Percentiles rank a stretch among this genome's conserved stretches.
Conservation (phyloP, 306 rosid species). For the Lathyrus aphaca region DNA sequence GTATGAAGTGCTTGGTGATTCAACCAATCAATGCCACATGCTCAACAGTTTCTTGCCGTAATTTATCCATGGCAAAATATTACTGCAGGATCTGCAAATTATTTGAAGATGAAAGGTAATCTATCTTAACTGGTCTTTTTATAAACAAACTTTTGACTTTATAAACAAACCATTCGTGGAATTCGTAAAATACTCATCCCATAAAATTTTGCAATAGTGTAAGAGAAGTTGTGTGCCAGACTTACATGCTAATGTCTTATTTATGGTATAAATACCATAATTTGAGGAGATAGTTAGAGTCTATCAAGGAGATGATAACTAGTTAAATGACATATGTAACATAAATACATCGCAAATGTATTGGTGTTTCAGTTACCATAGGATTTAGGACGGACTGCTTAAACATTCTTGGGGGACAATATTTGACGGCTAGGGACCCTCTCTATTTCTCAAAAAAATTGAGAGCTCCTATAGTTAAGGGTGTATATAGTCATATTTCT, state of each 20-base stretch:
- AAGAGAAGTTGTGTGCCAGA: slow-evolving; percentile 5
- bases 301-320: slow-evolving; percentile 14
- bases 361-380: not conserved
- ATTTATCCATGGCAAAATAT: slow-evolving; percentile 84
- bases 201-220: slow-evolving; percentile 6
- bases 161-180: slow-evolving; percentile 5
- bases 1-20: slow-evolving; percentile 87
- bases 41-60: slow-evolving; percentile 67
- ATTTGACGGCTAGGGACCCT: slow-evolving; percentile 9
- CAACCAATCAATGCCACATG: slow-evolving; percentile 75
- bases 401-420: not conserved
- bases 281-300: slow-evolving; percentile 21
- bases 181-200: slow-evolving; percentile 16
- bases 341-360: not conserved
- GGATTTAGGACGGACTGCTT: slow-evolving; percentile 13
- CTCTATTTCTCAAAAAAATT: not conserved
- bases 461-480: not conserved
- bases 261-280: slow-evolving; percentile 2
- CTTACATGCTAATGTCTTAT: slow-evolving; percentile 18
- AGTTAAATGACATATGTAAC: slow-evolving; percentile 8
- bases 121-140: slow-evolving; percentile 39
- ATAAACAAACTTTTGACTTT: not conserved
- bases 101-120: slow-evolving; percentile 82
- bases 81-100: slow-evolving; percentile 87
- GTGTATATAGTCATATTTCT: not conserved